Conservation (phyloP, 2,329 filamentous ascomycete species). For the Phialophora verrucosa region DNA sequence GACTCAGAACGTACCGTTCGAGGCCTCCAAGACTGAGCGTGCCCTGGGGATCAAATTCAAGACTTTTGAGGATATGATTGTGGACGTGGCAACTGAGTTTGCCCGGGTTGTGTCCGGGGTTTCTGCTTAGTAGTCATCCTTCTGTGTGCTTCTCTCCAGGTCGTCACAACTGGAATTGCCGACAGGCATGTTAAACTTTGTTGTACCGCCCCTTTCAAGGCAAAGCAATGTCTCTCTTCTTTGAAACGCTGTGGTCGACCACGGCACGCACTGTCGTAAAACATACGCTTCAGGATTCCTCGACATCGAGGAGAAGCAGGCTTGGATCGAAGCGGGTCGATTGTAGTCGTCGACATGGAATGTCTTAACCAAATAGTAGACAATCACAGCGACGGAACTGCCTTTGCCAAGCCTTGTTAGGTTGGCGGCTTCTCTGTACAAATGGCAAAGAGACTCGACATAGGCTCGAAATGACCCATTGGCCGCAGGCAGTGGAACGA, state of each 20-base stretch:
- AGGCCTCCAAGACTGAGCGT: constrained; percentile 8
- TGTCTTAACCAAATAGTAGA: background rate
- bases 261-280: no score
- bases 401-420: background rate
- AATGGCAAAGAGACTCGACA: background rate
- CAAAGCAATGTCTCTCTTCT: background rate
- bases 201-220: background rate
- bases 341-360: background rate
- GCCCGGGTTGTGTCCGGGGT: background rate
- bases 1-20: background rate
- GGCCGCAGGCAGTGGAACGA: no score
- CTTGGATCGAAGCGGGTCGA: background rate
- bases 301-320: background rate
- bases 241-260: background rate
- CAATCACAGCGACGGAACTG: background rate
- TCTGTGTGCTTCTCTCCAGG: background rate
- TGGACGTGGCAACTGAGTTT: constrained; percentile 1
- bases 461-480: background rate
- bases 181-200: background rate
- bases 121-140: background rate
- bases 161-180: background rate
- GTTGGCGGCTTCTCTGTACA: background rate
- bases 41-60: constrained; percentile 15
- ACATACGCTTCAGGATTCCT: background rate
- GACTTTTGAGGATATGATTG: constrained; percentile 6